Evolutionary conservation across 2,329 filamentous ascomycete species (phyloP).

Genomic region (Cladosporium cucumerinum): DNA sequence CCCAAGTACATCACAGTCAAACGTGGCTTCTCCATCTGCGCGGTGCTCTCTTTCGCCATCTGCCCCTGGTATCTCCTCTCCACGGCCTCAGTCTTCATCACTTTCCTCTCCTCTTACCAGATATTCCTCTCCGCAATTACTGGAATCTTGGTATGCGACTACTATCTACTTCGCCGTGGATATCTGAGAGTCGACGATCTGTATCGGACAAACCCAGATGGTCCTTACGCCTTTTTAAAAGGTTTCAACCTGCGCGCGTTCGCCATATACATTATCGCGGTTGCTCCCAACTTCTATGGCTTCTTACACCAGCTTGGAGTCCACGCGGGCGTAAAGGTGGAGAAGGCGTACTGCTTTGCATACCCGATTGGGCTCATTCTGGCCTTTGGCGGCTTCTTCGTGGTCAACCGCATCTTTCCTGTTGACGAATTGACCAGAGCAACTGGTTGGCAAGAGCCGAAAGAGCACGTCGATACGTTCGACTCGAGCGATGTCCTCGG

Average conservation of each 20-base stretch:
- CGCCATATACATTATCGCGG: neutral
- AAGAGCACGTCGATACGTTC: neutral
- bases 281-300: neutral
- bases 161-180: conserved; percentile 79
- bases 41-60: conserved; percentile 74
- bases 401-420: neutral
- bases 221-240: neutral
- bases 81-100: conserved; percentile 77
- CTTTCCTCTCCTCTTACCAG: conserved; percentile 85
- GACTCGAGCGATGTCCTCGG: neutral
- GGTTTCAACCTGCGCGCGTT: neutral
- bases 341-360: neutral
- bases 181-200: conserved; percentile 76
- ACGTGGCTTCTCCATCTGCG: conserved; percentile 82
- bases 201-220: conserved; percentile 49
- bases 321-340: neutral
- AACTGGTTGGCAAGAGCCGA: neutral
- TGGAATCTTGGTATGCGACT: conserved; percentile 83
- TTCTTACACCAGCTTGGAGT: neutral
- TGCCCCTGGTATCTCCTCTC: conserved; percentile 80
- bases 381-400: neutral
- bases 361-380: neutral
- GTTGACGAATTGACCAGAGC: neutral
- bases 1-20: conserved; percentile 64
- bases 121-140: conserved; percentile 93